Base-by-base conservation (phyloP, 2,329 filamentous ascomycete genomes). In the Colletotrichum liriopes region DNA sequence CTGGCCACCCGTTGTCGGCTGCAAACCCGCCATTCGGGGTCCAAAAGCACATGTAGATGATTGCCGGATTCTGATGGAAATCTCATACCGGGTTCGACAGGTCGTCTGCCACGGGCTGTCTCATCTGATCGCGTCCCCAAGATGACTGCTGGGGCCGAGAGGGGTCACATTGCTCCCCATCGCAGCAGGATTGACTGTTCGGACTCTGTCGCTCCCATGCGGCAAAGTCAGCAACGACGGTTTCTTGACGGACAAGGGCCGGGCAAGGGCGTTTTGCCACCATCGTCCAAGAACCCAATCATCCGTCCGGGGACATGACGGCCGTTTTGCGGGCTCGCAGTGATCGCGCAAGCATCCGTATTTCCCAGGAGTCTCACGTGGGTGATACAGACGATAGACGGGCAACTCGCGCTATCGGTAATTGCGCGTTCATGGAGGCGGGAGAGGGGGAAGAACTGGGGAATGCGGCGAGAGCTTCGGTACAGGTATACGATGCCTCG, bases 201-300 rank as follows among this genome's bases (percentile, higher is more conserved):
- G 12, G 26, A 16, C 55, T 18, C 23, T 18, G 37, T 58, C 39
- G 29, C 39, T 29, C 29, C 37, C 6, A 29, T 14, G 55, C 37
- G 18, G 35, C 23, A 14, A 29, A 26, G 56, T 11, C 4, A 59
- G 56, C 29, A 35, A 20, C 56, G 67, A n/a, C 26, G 23, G 5
- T 51, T 26, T 58, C 37, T 37, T n/a, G 14, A 32, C 12, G 58
- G 41, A 23, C 16, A 47, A 16, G 18, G 39, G 41, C 23, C 32
- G 32, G 47, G 61, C 23, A 39, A 32, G 37, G 37, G 32, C 35
- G 23, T 37, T 71, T 69, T 52, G 64, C 68, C 56, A 71, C 68
- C 64, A 58, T 67, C 23, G 56, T 51, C 35, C 65, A 63, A 71
- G 47, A 60, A 69, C 29, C 32, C 26, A 35, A 67, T 70, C 55